Evolutionary conservation across 495 filamentous ascomycete genomes (phyloP), one percentile per base, ranked within the genome.

Genomic region (Thermothielavioides terrestris): DNA sequence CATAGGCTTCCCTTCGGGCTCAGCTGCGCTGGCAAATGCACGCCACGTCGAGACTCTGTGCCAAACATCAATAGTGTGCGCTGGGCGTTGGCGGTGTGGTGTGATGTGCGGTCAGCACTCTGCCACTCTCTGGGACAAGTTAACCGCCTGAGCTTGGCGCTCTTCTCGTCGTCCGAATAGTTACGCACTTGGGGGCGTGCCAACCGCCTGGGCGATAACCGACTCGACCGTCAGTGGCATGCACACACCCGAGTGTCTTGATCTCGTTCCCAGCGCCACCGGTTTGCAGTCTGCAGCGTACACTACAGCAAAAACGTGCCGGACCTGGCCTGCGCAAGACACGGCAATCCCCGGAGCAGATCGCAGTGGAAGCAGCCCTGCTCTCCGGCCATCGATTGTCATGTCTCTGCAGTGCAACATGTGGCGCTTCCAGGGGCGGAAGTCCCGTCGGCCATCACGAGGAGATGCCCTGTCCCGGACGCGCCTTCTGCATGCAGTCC

Each of bases 1-100:
- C 25, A 46, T 52, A 25, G 36, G 44, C 46, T 43, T 36, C 35
- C 20, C n/a, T n/a, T 40, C 21, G 37, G 27, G 37, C 10, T 42
- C 55, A 34, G 55, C 46, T 43, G 25, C 22, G 4, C 17, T n/a
- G n/a, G n/a, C 27, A 20, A 8, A 4, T 18, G 25, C 28, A 27
- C 41, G 46, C 46, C 46, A 57, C 50, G 42, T n/a, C 49, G 5
- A 28, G n/a, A n/a, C n/a, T n/a, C n/a, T n/a, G n/a, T n/a, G n/a
- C n/a, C n/a, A n/a, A n/a, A n/a, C n/a, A n/a, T n/a, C n/a, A n/a
- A n/a, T n/a, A n/a, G n/a, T n/a, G n/a, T n/a, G n/a, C n/a, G n/a
- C n/a, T n/a, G n/a, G n/a, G n/a, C n/a, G n/a, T n/a, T n/a, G n/a
- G n/a, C n/a, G n/a, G n/a, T n/a, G n/a, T n/a, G n/a, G n/a, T n/a